A percentile compares a stretch with the other conserved stretches of the same genome.
Evolutionary conservation across 2,329 filamentous ascomycete genomes (phyloP).

Genomic region (Dactylellina cionopaga): DNA sequence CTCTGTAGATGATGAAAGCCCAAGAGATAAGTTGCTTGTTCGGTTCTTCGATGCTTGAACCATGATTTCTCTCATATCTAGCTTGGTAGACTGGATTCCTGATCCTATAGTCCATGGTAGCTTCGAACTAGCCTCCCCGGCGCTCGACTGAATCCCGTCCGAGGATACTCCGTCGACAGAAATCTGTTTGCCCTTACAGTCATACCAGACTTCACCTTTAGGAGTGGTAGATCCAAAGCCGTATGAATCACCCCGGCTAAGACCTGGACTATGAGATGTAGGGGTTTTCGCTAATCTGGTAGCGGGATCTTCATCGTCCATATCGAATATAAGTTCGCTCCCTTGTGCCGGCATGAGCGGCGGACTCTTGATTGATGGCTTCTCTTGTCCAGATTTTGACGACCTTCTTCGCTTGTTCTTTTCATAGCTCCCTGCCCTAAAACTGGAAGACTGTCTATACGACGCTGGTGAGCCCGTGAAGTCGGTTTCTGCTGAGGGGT

Average conservation of each 20-base stretch:
- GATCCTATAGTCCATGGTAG: slow-evolving; percentile 57
- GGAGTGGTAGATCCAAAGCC: slow-evolving; percentile 2
- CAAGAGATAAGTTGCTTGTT: slow-evolving; percentile 67
- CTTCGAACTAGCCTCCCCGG: background rate
- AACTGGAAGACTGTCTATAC: slow-evolving; percentile 61
- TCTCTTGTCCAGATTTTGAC: slow-evolving; percentile 65
- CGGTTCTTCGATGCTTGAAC: slow-evolving; percentile 67
- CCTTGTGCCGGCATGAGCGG: slow-evolving; percentile 72
- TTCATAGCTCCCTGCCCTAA: slow-evolving; percentile 59
- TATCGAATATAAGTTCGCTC: slow-evolving; percentile 87
- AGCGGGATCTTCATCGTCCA: slow-evolving; percentile 78
- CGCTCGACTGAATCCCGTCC: background rate
- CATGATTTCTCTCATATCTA: slow-evolving; percentile 83
- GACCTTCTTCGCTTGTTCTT: slow-evolving; percentile 60
- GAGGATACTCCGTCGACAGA: slow-evolving; percentile 16
- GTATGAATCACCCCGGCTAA: slow-evolving; percentile 21
- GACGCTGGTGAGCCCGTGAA: slow-evolving; percentile 33
- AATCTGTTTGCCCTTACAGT: slow-evolving; percentile 61
- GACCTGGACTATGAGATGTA: slow-evolving; percentile 35
- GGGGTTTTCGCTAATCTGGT: slow-evolving; percentile 25
- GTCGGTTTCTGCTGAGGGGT: slow-evolving; percentile 17
- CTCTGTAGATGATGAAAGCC: slow-evolving; percentile 63
- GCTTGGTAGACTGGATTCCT: slow-evolving; percentile 69
- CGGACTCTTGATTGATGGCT: slow-evolving; percentile 73
- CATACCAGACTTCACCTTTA: slow-evolving; percentile 60